Conservation (phyloP, 495 filamentous ascomycete genomes). For the Neurospora sp. region DNA sequence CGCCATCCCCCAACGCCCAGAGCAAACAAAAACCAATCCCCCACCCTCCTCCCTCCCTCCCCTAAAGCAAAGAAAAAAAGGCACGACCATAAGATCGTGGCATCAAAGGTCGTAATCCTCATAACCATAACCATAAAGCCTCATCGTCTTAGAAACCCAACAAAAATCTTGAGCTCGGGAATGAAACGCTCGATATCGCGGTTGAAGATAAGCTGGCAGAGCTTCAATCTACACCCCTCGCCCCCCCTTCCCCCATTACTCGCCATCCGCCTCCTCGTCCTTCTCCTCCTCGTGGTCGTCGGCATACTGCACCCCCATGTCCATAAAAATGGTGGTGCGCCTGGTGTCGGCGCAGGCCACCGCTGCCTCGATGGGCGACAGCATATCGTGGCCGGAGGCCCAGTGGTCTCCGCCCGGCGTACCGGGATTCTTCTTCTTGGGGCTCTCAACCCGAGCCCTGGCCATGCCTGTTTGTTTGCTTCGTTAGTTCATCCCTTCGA, state of each 20-base stretch:
- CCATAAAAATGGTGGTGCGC: neutral
- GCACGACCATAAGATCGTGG: neutral
- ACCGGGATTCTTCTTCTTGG: neutral
- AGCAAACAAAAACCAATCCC: neutral
- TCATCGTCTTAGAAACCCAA: neutral
- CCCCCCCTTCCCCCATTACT: neutral
- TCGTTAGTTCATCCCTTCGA: neutral
- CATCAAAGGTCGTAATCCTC: neutral
- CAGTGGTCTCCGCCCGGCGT: neutral
- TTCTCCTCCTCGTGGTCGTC: neutral
- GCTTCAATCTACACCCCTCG: slow-evolving; percentile 38
- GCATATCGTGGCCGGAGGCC: neutral
- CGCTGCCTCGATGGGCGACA: neutral
- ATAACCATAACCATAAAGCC: neutral
- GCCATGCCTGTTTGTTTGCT: neutral
- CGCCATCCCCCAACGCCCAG: neutral
- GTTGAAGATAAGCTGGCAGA: slow-evolving; percentile 96
- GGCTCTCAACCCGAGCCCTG: neutral
- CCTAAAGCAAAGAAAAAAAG: neutral
- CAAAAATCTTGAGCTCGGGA: slow-evolving; percentile 72
- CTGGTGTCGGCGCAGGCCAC: neutral
- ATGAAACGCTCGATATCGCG: slow-evolving; percentile 99
- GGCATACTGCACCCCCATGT: neutral
- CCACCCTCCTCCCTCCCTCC: neutral
- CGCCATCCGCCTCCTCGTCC: neutral